Base-by-base conservation (phyloP, 805 yeast species). In the Hanseniaspora mollemarum region DNA sequence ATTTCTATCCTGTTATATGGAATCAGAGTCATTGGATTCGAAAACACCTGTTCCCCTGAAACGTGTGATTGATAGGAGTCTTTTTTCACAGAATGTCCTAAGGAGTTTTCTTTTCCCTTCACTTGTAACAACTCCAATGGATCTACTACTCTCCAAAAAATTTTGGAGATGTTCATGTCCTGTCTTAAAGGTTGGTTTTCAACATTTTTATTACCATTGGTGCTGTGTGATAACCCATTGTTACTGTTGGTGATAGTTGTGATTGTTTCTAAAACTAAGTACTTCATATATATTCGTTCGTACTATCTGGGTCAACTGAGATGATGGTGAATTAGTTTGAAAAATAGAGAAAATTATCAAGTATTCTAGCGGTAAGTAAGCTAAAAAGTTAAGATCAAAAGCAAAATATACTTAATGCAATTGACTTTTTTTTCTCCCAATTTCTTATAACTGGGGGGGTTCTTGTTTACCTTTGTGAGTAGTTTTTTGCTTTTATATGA, bases 1-100 rank as follows among this genome's bases (percentile, higher is more conserved):
- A 51, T 51, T 35, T 51, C 53, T 19, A 51, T 51, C 45, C 53
- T 44, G 28, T 51, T 51, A 29, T 51, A 51, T 13, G 53, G 53
- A 12, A 51, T 51, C 16, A 46, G 32, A 15, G 44, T 41, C 44
- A 39, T 39, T 13, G 51, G 52, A 38, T 48, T 46, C 3, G 51
- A 29, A 25, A 46, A 46, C 5, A 46, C 39, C 5, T 42, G 51
- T 15, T 46, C 41, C 19, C 39, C 43, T 22, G n/a, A 10, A 38
- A 21, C 9, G n/a, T 38, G 21, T 38, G 42, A 18, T 36, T 18
- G 25, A 13, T 32, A 5, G 40, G 12, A 36, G 6, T 18, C 15
- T 35, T 35, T 8, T 7, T 35, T 35, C 4, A 18, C 21, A 18
- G 21, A 28, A 28, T 35, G 4, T 35, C 15, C 19, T n/a, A n/a